Conservation (phyloP, 1,139 yeast genomes). For the Nematodospora anomalae region DNA sequence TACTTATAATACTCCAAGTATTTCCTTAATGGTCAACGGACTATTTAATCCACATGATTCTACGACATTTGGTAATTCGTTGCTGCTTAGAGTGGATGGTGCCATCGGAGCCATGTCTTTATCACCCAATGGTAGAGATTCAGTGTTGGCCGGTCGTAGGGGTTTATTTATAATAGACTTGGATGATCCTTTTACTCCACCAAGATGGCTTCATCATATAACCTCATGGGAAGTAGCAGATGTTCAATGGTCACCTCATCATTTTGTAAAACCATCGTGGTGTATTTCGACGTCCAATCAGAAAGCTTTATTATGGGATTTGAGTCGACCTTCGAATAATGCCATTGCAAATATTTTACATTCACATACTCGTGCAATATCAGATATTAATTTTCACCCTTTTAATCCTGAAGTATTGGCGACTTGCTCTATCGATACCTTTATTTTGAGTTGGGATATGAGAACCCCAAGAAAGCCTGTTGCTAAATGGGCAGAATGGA, state of each 20-base stretch:
- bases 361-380: slow-evolving; percentile 87
- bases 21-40: slow-evolving; percentile 12
- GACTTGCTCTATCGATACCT: slow-evolving; percentile 90
- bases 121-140: slow-evolving; percentile 91
- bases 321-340: slow-evolving; percentile 68
- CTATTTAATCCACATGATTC: slow-evolving; percentile 34
- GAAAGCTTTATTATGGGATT: slow-evolving; percentile 92
- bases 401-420: slow-evolving; percentile 86
- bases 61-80: slow-evolving; percentile 71
- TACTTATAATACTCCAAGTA: too few relatives aligned
- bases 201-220: slow-evolving; percentile 86
- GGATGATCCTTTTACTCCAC: slow-evolving; percentile 94
- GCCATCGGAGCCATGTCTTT: slow-evolving; percentile 93
- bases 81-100: slow-evolving; percentile 85
- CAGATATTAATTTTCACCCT: slow-evolving; percentile 93
- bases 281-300: slow-evolving; percentile 93
- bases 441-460: slow-evolving; percentile 87
- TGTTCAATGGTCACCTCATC: slow-evolving; percentile 95
- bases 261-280: slow-evolving; percentile 80
- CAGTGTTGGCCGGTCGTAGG: slow-evolving; percentile 84
- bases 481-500: slow-evolving; percentile 85
- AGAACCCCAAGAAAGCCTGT: slow-evolving; percentile 73
- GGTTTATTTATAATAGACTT: slow-evolving; percentile 89
- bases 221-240: slow-evolving; percentile 99
- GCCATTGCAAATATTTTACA: slow-evolving; percentile 89